Base-by-base conservation (phyloP, 2,329 filamentous ascomycete genomes). In the Cladosporium sp. region DNA sequence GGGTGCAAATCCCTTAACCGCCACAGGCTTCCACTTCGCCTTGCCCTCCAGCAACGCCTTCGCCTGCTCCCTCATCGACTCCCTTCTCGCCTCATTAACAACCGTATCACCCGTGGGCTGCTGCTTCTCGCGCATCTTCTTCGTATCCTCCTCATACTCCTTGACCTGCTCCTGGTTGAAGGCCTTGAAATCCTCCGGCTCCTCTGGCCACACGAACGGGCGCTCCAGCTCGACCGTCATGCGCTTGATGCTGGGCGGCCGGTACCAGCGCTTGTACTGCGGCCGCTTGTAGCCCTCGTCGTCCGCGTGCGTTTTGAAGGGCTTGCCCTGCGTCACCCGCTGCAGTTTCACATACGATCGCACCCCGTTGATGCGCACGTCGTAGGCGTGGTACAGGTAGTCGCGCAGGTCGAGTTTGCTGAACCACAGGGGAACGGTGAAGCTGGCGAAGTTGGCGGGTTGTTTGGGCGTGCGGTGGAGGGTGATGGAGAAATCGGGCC, bases 371-470 rank as follows among this genome's bases (percentile, higher is more conserved):
- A 85, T 82, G 57, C 84, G 79, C 55, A 97, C 84, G 54, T 80
- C 78, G 77, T 99, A 99, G 38, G 81, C 80, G 69, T 95, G 84
- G 74, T 82, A 88, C 55, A 99, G 85, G 75, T 97, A 99, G 75
- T 96, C 91, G 70, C 90, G 88, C 37, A 99, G 75, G 69, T 99
- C 93, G 70, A 97, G 85, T 74, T 99, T 99, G 78, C 89, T 95
- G 78, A 96, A 90, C 62, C 82, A 84, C 61, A 97, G 80, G 9
- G 93, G 93, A 27, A 96, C 92, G 64, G 85, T 79, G 81, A 99
- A 99, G 62, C 84, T 86, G 56, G 92, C 93, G 68, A 88, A 89
- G 68, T 84, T 86, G 17, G 91, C 83, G 7, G 88, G 85, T 48
- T 88, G 80, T 59, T 80, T 77, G 24, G 83, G 81, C 52, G 84